Evolutionary conservation across 805 yeast genomes (phyloP).

Genomic region (Metschnikowia lachancei): DNA sequence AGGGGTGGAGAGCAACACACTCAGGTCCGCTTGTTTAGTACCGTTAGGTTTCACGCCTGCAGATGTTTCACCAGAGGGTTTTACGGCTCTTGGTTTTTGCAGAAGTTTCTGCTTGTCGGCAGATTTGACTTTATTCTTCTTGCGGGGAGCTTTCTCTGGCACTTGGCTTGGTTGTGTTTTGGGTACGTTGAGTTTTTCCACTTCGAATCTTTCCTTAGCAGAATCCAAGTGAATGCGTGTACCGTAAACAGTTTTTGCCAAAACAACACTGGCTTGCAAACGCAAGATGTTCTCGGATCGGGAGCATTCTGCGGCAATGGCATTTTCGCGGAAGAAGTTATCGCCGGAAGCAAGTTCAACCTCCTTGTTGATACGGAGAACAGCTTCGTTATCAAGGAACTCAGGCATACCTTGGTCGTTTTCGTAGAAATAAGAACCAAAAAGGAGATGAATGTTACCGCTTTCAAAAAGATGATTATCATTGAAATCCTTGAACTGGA

Average conservation of each 20-base stretch:
- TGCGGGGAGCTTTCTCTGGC: slow-evolving; percentile 1
- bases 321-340: slow-evolving; percentile 3
- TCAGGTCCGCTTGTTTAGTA: no score
- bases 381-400: slow-evolving; percentile 24
- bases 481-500: slow-evolving; percentile 57
- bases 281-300: slow-evolving; percentile 31
- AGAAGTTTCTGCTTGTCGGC: not conserved
- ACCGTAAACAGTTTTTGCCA: slow-evolving; percentile 24
- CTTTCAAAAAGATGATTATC: slow-evolving; percentile 46
- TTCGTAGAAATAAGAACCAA: slow-evolving; percentile 21
- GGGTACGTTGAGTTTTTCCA: slow-evolving; percentile 13
- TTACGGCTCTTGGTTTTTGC: not conserved
- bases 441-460: slow-evolving; percentile 21
- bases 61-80: not conserved
- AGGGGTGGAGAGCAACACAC: not conserved
- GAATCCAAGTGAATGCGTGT: slow-evolving; percentile 7
- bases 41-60: no score
- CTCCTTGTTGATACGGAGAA: slow-evolving; percentile 15
- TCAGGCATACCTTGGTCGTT: slow-evolving; percentile 18
- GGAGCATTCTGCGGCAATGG: slow-evolving; percentile 11
- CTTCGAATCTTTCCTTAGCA: slow-evolving; percentile 7
- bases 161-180: slow-evolving; percentile 8
- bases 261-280: slow-evolving; percentile 25
- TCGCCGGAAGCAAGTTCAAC: slow-evolving; percentile 13
- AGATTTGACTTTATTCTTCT: slow-evolving; percentile 4